A percentile compares a stretch with the other conserved stretches of the same genome.
Evolutionary conservation across 2,329 filamentous ascomycete species (phyloP).

Genomic region (Colletotrichum gigasporum): DNA sequence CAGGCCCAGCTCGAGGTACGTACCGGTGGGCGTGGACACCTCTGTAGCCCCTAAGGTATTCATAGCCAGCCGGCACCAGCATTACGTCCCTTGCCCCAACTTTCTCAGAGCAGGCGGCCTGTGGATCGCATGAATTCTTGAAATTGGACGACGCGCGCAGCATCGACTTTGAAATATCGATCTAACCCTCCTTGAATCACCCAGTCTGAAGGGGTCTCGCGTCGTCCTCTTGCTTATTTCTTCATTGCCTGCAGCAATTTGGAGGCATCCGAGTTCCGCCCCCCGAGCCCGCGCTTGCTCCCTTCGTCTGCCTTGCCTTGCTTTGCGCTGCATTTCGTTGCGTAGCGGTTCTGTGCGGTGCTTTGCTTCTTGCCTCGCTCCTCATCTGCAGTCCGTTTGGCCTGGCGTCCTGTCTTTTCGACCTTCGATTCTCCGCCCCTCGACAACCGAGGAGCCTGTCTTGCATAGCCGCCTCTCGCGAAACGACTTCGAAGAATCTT

Average conservation of each 20-base stretch:
- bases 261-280: background rate
- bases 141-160: conserved; percentile 32
- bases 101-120: conserved; percentile 14
- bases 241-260: background rate
- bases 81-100: conserved; percentile 24
- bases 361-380: conserved; percentile 1
- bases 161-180: conserved; percentile 17
- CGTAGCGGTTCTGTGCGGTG: conserved; percentile 1
- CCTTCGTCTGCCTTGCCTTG: conserved; percentile 12
- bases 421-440: background rate
- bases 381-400: conserved; percentile 1
- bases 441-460: no score
- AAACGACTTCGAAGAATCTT: background rate
- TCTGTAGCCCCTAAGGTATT: background rate
- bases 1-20: no score
- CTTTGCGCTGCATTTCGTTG: background rate
- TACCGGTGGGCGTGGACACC: no score
- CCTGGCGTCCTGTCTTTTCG: background rate
- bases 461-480: background rate
- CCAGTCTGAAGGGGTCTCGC: background rate
- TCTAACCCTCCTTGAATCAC: background rate
- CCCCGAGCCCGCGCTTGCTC: conserved; percentile 7
- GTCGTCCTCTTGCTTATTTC: background rate
- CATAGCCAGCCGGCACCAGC: background rate
- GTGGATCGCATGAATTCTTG: conserved; percentile 34